Conservation (phyloP, 495 filamentous ascomycete species). For the Aspergillus egyptiacus region DNA sequence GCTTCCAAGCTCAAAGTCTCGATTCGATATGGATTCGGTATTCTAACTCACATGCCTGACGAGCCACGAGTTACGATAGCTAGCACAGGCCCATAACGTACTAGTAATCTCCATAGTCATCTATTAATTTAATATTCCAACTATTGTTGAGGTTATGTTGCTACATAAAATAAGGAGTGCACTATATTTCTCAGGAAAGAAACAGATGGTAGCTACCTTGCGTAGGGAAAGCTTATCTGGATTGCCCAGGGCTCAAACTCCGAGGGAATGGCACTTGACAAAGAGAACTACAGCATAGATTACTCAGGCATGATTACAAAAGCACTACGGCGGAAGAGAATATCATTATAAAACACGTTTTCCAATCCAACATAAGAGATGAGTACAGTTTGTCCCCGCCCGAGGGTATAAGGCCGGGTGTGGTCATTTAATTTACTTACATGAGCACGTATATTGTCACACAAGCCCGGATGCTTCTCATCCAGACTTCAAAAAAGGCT, state of each 20-base stretch:
- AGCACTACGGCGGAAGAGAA: conserved; percentile 6
- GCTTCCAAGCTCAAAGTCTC: not conserved
- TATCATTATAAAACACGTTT: conserved; percentile 5
- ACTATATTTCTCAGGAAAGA: no score
- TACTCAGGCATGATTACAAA: no score
- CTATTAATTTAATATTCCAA: no score
- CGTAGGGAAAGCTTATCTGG: no score
- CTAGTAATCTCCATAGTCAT: not conserved
- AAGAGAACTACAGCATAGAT: no score
- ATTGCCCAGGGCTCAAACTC: no score
- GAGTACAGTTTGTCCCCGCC: conserved; percentile 36
- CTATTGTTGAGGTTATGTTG: no score
- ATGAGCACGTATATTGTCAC: conserved; percentile 44
- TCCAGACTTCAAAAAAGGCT: conserved; percentile 25
- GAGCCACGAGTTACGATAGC: not conserved
- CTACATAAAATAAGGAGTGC: no score
- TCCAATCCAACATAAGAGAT: conserved; percentile 32
- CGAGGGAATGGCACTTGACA: no score
- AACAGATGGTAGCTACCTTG: no score
- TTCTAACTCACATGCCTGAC: not conserved
- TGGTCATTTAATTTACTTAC: conserved; percentile 44
- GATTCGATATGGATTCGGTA: not conserved
- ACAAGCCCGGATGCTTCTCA: conserved; percentile 31
- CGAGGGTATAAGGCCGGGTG: conserved; percentile 27
- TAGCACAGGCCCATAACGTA: not conserved